These are phyloP conservation scores for Gleditsia sinensis DNA, from an alignment of 306 rosid species.

Conservation along the genomic window DNA sequence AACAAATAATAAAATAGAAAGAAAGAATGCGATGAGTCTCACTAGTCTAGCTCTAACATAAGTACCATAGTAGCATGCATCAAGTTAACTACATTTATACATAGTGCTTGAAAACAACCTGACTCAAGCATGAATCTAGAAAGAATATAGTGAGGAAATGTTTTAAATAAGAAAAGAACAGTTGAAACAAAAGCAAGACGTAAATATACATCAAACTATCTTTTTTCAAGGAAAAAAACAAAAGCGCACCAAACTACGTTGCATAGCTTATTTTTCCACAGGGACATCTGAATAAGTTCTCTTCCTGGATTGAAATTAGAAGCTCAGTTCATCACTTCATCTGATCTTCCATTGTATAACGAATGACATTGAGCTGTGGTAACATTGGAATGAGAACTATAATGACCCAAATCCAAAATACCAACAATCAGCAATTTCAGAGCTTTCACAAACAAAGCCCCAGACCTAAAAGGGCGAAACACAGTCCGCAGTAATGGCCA, in stretches of 20 bases:
- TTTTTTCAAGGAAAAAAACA: not conserved
- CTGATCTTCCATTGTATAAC: not conserved
- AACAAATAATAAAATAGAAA: not conserved
- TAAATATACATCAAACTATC: not conserved
- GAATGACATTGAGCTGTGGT: not conserved
- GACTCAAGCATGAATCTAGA: not conserved
- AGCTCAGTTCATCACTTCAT: too few species aligned
- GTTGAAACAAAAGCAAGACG: not conserved
- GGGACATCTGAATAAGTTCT: too few species aligned
- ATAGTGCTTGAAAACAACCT: not conserved
- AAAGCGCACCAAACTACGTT: not conserved
- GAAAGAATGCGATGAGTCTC: too few species aligned
- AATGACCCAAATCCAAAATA: not conserved
- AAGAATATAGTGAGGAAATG: not conserved
- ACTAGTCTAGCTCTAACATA: too few species aligned
- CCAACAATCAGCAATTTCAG: not conserved
- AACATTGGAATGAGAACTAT: not conserved
- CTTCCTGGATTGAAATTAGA: too few species aligned
- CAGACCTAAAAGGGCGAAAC: not conserved
- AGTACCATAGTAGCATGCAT: too few species aligned
- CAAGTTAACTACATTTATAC: too few species aligned
- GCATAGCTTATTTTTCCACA: too few species aligned
- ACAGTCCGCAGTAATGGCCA: not conserved
- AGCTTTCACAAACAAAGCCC: conserved; percentile 2
- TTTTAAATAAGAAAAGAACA: not conserved